Base-by-base conservation (phyloP, 345 rosid genomes). In the Lepidium didymum region DNA sequence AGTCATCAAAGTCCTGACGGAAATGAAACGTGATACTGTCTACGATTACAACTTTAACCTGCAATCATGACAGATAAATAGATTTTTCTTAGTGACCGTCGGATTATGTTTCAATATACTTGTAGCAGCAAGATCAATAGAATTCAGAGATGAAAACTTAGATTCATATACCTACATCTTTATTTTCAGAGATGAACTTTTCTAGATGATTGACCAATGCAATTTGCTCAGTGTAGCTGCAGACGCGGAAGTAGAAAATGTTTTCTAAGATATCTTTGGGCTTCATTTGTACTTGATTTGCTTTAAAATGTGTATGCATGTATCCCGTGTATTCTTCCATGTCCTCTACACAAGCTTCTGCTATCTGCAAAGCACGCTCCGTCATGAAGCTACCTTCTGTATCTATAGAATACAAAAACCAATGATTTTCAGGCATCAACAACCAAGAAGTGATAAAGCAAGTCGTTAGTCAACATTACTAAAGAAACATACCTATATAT, bases 361-460 rank as follows among this genome's bases (percentile, higher is more conserved):
- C 95, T 10, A 90, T 82, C 79, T 90, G 96, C 68, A 78, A 78
- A 60, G 84, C 96, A 49, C 96, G 96, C 81, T 93, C 97, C 81
- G 82, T 90, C 94, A 91, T 88, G 70, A 90, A 93, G 74, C 97
- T 93, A 47, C 98, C 97, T 76, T 93, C 98, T 6, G 96, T 90
- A 80, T 93, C 98, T 93, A 77, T 44, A 57, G 0, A 19, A 78
- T 46, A 21, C 33, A 49, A 19, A 56, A 56, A 13, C 40, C 6
- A 5, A 34, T 46, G 18, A 46, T 14, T 12, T 29, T 13, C 40
- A 38, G 35, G 40, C n/a, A 41, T 41, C 61, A 66, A 58, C 40
- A 34, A 62, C 13, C 40, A 49, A 56, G 4, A 54, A 56, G 47
- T 15, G 14, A 25, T 40, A n/a, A 44, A 23, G 14, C 23, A 40